Evolutionary conservation across 2,329 filamentous ascomycete species (phyloP).

Genomic region (Hypoxylon sp.): DNA sequence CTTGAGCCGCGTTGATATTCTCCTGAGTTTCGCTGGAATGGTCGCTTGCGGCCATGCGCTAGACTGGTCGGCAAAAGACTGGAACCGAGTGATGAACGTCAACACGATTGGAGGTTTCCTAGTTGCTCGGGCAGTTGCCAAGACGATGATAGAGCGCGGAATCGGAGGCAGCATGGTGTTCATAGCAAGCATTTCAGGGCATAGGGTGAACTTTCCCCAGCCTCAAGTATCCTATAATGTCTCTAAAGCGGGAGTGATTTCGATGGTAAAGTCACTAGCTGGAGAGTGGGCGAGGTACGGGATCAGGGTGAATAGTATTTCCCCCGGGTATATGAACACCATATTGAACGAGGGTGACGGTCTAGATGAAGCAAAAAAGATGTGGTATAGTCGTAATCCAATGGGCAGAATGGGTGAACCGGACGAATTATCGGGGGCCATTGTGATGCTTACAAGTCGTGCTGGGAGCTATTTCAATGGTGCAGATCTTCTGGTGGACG

Average conservation of each 20-base stretch:
- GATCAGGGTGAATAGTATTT: conserved; percentile 78
- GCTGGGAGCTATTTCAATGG: conserved; percentile 79
- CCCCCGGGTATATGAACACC: conserved; percentile 84
- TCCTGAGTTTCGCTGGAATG: conserved; percentile 78
- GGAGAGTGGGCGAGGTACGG: conserved; percentile 81
- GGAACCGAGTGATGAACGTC: conserved; percentile 75
- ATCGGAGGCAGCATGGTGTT: conserved; percentile 75
- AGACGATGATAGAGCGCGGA: conserved; percentile 65
- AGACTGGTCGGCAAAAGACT: conserved; percentile 71
- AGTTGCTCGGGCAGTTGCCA: conserved; percentile 74
- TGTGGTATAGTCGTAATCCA: conserved; percentile 73
- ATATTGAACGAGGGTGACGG: conserved; percentile 77
- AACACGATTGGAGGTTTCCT: conserved; percentile 81
- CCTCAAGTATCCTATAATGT: conserved; percentile 81
- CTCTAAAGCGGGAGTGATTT: conserved; percentile 76
- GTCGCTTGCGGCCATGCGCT: conserved; percentile 74
- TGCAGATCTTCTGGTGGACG: conserved; percentile 75
- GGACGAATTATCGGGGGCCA: conserved; percentile 73
- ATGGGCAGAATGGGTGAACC: conserved; percentile 75
- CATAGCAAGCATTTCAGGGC: conserved; percentile 77
- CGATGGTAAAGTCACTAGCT: conserved; percentile 75
- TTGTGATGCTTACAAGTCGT: conserved; percentile 72
- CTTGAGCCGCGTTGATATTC: conserved; percentile 61
- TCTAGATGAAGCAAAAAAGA: conserved; percentile 65
- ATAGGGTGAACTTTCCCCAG: conserved; percentile 79